phyloP scores from a whole-genome alignment of 164 flowering plant species.

The Chimonanthus salicifolius region DNA sequence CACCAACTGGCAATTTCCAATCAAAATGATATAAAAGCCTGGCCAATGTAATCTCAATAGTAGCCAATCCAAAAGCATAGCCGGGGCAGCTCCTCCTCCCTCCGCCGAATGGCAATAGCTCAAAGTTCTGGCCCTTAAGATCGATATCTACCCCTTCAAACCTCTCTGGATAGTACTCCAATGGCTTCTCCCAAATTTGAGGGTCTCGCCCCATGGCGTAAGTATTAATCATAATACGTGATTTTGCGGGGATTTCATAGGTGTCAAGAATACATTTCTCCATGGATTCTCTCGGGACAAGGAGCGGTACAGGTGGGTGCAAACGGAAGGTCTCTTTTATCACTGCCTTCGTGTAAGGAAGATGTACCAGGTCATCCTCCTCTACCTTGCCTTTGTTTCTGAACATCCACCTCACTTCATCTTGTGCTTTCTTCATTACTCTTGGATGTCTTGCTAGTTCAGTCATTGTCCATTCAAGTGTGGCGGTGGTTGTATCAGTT shows the following conservation, averaged over 20 bases:
- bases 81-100: constrained; percentile 44
- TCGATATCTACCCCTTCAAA: constrained; percentile 16
- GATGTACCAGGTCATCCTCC: constrained; percentile 7
- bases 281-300: constrained; percentile 31
- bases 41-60: constrained; percentile 29
- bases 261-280: constrained; percentile 20
- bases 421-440: constrained; percentile 27
- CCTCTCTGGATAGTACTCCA: constrained; percentile 33
- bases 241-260: constrained; percentile 25
- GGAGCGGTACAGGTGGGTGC: constrained; percentile 40
- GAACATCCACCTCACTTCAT: constrained; percentile 4
- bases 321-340: constrained; percentile 30
- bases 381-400: constrained; percentile 7
- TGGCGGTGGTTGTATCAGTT: constrained; percentile 9
- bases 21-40: constrained; percentile 41
- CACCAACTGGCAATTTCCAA: constrained; percentile 45
- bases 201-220: constrained; percentile 26
- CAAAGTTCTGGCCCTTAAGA: constrained; percentile 28
- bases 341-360: constrained; percentile 7
- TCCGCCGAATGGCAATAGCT: constrained; percentile 26
- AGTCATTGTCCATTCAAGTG: constrained; percentile 13
- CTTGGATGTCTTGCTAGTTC: constrained; percentile 14
- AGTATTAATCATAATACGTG: constrained; percentile 27
- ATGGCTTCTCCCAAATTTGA: constrained; percentile 29
- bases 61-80: constrained; percentile 11